Evolutionary conservation across 2,329 filamentous ascomycete species (phyloP).

Genomic region (Neofusicoccum ribis): DNA sequence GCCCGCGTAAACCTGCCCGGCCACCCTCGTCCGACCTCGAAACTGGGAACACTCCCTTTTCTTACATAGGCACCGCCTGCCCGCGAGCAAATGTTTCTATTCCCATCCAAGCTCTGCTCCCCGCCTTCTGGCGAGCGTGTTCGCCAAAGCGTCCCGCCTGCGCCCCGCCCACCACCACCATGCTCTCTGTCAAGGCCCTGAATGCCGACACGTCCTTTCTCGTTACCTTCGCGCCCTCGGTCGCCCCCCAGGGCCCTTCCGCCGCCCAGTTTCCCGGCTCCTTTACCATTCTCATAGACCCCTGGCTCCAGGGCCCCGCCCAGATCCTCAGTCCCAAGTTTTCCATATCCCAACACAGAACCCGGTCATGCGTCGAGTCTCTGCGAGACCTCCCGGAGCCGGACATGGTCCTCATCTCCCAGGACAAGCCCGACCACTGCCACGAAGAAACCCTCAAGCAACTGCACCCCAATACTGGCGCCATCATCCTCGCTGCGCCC

Average conservation of each 20-base stretch:
- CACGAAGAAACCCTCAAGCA: constrained; percentile 68
- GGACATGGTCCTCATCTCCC: constrained; percentile 60
- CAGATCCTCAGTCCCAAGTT: constrained; percentile 63
- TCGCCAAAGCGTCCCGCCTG: neutral
- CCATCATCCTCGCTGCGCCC: constrained; percentile 66
- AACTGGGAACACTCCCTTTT: constrained; percentile 14
- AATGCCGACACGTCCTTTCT: constrained; percentile 67
- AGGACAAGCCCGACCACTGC: constrained; percentile 69
- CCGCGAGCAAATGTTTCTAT: constrained; percentile 6
- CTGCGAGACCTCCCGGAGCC: constrained; percentile 55
- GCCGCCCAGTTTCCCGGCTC: constrained; percentile 47
- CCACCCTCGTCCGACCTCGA: neutral
- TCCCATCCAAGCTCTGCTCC: neutral
- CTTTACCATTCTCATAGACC: constrained; percentile 71
- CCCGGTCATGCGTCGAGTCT: constrained; percentile 58
- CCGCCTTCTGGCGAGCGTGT: constrained; percentile 5
- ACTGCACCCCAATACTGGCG: constrained; percentile 56
- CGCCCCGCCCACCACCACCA: constrained; percentile 49
- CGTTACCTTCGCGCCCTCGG: constrained; percentile 60
- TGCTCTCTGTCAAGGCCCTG: constrained; percentile 63
- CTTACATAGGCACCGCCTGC: constrained; percentile 5
- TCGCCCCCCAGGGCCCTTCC: constrained; percentile 40
- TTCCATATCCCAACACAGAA: constrained; percentile 59
- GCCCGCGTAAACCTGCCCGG: constrained; percentile 16
- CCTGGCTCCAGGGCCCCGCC: constrained; percentile 65